Percentiles rank a stretch among this genome's conserved stretches.
phyloP scores from a whole-genome alignment of 352 stramenopile species.

The Phytophthora sansomeana region DNA sequence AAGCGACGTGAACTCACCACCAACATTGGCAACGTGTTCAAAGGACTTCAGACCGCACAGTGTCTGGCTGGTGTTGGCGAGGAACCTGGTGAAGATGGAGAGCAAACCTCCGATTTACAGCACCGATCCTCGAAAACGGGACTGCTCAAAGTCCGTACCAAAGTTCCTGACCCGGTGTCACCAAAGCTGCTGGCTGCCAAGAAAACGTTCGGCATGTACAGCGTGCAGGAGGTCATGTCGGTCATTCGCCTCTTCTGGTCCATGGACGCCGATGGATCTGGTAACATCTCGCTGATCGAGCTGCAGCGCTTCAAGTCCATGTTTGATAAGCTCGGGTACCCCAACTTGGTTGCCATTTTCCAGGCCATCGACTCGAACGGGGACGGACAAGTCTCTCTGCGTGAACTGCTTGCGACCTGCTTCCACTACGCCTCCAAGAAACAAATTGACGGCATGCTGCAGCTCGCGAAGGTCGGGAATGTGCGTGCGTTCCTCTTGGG shows the following conservation, averaged over 20 bases:
- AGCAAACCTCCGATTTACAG: neutral
- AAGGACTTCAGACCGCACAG: slow-evolving; percentile 39
- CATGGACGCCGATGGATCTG: slow-evolving; percentile 76
- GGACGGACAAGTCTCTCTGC: slow-evolving; percentile 61
- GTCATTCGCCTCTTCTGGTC: slow-evolving; percentile 78
- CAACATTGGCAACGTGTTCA: slow-evolving; percentile 78
- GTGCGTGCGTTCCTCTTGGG: slow-evolving; percentile 58
- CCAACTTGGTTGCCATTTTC: slow-evolving; percentile 69
- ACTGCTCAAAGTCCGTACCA: slow-evolving; percentile 5
- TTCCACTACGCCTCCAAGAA: slow-evolving; percentile 70
- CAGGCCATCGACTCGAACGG: slow-evolving; percentile 77
- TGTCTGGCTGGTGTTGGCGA: neutral
- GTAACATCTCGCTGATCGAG: slow-evolving; percentile 60
- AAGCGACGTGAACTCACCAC: slow-evolving; percentile 72
- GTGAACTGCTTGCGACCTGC: slow-evolving; percentile 68
- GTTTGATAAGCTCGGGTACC: slow-evolving; percentile 75
- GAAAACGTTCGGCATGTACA: slow-evolving; percentile 73
- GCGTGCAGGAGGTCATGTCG: slow-evolving; percentile 75
- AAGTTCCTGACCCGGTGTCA: neutral
- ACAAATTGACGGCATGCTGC: slow-evolving; percentile 75
- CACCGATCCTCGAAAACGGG: slow-evolving; percentile 10
- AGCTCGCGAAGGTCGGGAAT: slow-evolving; percentile 72
- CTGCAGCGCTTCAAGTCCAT: slow-evolving; percentile 63
- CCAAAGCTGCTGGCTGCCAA: slow-evolving; percentile 21
- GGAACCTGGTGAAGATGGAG: neutral